These are phyloP conservation scores for Angophora floribunda DNA, from an alignment of 345 rosid species.

Conservation along the genomic window DNA sequence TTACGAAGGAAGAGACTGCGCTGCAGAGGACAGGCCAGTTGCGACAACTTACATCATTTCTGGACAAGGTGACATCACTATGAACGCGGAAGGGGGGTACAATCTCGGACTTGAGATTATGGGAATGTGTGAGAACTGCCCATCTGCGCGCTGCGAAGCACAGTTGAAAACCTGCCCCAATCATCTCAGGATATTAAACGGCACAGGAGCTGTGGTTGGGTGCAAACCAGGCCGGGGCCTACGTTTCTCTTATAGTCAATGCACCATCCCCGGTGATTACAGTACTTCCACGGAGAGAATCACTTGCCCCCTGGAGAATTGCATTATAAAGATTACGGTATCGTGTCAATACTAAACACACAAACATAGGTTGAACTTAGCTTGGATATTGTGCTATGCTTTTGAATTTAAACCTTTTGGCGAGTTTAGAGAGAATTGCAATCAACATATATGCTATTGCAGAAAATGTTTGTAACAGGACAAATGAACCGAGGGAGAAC, in stretches of 20 bases:
- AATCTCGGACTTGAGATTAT: background rate
- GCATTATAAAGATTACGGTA: background rate
- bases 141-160: background rate
- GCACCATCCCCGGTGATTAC: background rate
- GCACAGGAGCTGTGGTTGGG: background rate
- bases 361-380: no score
- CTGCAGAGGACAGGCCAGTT: background rate
- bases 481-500: background rate
- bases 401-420: accelerated
- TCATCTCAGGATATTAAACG: background rate
- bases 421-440: background rate
- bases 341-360: background rate
- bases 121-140: background rate
- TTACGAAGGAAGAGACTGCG: background rate
- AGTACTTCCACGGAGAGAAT: no score
- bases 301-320: background rate
- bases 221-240: background rate
- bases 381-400: background rate
- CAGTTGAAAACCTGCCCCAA: background rate
- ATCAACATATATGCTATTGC: background rate
- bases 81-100: background rate
- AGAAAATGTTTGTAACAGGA: background rate
- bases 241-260: background rate
- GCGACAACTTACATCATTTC: background rate
- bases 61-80: accelerated